Evolutionary conservation across 345 rosid genomes (phyloP).

Genomic region (Syzygium jambos): DNA sequence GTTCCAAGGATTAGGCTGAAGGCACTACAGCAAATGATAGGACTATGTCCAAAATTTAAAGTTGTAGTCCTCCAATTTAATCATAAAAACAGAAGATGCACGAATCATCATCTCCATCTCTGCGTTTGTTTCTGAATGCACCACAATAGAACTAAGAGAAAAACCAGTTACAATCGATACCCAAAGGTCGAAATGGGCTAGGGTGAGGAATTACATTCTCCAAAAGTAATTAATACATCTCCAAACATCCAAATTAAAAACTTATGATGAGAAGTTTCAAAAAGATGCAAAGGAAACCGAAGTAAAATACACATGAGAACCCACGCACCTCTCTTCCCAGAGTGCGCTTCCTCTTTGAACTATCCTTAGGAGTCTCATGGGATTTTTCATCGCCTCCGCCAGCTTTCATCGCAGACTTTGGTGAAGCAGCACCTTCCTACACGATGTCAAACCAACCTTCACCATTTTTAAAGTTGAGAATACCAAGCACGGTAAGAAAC

Average conservation of each 20-base stretch:
- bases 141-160: not conserved
- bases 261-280: not conserved
- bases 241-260: not conserved
- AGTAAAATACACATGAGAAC: not conserved
- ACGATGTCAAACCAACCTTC: conserved; percentile 3
- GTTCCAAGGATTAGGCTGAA: not conserved
- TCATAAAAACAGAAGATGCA: not conserved
- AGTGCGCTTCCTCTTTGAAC: conserved; percentile 50
- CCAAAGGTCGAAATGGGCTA: not conserved
- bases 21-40: not conserved
- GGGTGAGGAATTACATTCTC: not conserved
- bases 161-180: not conserved
- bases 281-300: not conserved
- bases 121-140: not conserved
- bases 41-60: not conserved
- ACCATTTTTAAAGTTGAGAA: not conserved
- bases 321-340: conserved; percentile 36
- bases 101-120: not conserved
- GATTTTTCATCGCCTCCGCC: conserved; percentile 31
- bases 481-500: not conserved
- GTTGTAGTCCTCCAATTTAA: not conserved
- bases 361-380: conserved; percentile 54
- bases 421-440: conserved; percentile 47
- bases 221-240: not conserved
- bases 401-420: conserved; percentile 39